Conservation (phyloP, 106 monocot genomes). For the Dioscorea dumetorum region DNA sequence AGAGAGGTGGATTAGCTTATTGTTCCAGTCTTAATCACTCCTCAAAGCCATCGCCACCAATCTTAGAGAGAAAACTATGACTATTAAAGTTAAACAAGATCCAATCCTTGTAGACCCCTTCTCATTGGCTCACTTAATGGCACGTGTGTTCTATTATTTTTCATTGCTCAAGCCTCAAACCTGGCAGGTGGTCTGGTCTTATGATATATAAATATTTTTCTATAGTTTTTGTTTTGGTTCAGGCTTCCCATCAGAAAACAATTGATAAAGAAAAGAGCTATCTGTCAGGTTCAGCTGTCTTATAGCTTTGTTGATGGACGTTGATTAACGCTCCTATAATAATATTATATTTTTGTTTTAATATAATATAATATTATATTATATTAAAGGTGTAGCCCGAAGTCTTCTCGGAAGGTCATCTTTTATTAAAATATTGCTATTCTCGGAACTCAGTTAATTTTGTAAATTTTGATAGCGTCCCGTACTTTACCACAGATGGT, state of each 20-base stretch:
- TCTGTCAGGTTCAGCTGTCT: no score
- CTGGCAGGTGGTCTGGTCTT: neutral
- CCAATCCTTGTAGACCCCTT: neutral
- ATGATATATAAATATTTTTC: no score
- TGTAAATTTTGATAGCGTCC: no score
- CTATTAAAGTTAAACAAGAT: neutral
- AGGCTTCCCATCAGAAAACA: no score
- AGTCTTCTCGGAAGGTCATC: no score
- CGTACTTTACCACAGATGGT: no score
- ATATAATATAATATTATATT: neutral
- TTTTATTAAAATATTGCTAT: no score
- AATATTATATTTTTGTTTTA: neutral
- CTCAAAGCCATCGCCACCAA: neutral
- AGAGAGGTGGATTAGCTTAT: neutral
- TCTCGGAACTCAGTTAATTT: no score
- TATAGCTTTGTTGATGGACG: no score
- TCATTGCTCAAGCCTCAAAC: neutral
- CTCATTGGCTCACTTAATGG: neutral
- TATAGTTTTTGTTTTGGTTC: no score
- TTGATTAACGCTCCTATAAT: neutral
- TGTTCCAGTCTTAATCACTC: neutral
- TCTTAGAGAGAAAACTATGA: neutral
- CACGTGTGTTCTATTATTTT: neutral
- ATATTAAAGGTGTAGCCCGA: no score
- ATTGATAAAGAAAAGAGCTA: no score